These are phyloP conservation scores for Neurospora sp. DNA, from an alignment of 495 filamentous ascomycete genomes.

Conservation along the genomic window DNA sequence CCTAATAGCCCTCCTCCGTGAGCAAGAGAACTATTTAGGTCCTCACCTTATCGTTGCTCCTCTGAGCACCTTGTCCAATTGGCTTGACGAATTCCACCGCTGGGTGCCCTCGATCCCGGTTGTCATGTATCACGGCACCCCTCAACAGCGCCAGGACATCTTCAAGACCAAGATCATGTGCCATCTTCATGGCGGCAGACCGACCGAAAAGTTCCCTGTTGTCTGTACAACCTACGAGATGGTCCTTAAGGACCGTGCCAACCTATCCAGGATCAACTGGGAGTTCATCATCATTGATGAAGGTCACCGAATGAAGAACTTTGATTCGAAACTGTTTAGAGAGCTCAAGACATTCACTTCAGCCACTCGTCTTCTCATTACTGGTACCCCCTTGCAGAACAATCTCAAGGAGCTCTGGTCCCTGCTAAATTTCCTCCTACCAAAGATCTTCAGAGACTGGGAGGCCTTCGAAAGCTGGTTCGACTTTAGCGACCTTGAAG, in stretches of 20 bases:
- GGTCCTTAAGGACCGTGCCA: slow-evolving; percentile 78
- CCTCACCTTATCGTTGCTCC: slow-evolving; percentile 88
- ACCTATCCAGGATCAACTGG: slow-evolving; percentile 75
- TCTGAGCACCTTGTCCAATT: slow-evolving; percentile 85
- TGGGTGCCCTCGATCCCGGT: slow-evolving; percentile 85
- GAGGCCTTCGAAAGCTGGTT: slow-evolving; percentile 91
- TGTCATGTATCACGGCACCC: slow-evolving; percentile 80
- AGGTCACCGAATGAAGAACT: slow-evolving; percentile 94
- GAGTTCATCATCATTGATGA: slow-evolving; percentile 98
- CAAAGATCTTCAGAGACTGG: slow-evolving; percentile 82
- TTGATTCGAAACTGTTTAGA: slow-evolving; percentile 83
- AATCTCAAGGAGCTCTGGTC: slow-evolving; percentile 96
- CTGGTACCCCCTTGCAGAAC: slow-evolving; percentile 91
- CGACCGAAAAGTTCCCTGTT: slow-evolving; percentile 64
- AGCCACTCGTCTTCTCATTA: slow-evolving; percentile 83
- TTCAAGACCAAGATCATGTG: slow-evolving; percentile 54
- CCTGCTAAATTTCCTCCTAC: slow-evolving; percentile 83
- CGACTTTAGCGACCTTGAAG: slow-evolving; percentile 82
- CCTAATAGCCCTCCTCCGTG: slow-evolving; percentile 78
- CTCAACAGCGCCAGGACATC: slow-evolving; percentile 61
- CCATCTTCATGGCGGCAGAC: slow-evolving; percentile 34
- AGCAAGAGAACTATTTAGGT: slow-evolving; percentile 68
- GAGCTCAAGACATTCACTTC: slow-evolving; percentile 81
- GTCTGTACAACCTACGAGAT: slow-evolving; percentile 94
- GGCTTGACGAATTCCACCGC: slow-evolving; percentile 87